Conservation (phyloP, 139 green algal species). For the Chlamydomonas schloesseri region DNA sequence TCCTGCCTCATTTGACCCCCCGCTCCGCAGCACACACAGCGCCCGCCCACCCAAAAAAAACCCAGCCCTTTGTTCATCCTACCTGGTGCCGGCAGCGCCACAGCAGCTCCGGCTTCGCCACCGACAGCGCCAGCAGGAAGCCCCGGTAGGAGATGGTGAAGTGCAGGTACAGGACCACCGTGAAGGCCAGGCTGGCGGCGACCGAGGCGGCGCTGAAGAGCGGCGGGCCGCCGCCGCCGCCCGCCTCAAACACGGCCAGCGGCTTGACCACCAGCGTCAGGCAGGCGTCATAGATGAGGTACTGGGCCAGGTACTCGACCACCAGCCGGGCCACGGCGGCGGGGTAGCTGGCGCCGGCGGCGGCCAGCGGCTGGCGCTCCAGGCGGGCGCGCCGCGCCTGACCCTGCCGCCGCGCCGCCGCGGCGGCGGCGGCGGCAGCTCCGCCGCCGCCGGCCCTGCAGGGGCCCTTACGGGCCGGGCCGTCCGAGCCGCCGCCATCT, state of each 20-base stretch:
- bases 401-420: not conserved
- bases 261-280: not conserved
- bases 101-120: not conserved
- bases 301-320: not conserved
- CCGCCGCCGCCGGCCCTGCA: too few relatives aligned
- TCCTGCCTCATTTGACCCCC: too few relatives aligned
- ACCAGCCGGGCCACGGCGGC: not conserved
- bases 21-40: too few relatives aligned
- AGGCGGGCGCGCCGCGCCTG: not conserved
- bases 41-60: too few relatives aligned
- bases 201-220: not conserved
- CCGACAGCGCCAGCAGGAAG: not conserved
- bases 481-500: too few relatives aligned
- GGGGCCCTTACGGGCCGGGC: too few relatives aligned
- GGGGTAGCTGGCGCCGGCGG: not conserved
- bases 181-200: not conserved
- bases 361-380: not conserved
- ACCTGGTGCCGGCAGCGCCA: not conserved
- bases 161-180: slow-evolving; percentile 21
- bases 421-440: not conserved
- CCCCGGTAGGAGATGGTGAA: slow-evolving; percentile 11
- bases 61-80: too few relatives aligned
- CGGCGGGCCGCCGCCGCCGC: not conserved
- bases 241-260: not conserved
- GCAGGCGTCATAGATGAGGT: not conserved